Percentiles rank a stretch among this genome's conserved stretches.
Conservation (phyloP, 495 filamentous ascomycete species). For the Lophiostoma macrostomum region DNA sequence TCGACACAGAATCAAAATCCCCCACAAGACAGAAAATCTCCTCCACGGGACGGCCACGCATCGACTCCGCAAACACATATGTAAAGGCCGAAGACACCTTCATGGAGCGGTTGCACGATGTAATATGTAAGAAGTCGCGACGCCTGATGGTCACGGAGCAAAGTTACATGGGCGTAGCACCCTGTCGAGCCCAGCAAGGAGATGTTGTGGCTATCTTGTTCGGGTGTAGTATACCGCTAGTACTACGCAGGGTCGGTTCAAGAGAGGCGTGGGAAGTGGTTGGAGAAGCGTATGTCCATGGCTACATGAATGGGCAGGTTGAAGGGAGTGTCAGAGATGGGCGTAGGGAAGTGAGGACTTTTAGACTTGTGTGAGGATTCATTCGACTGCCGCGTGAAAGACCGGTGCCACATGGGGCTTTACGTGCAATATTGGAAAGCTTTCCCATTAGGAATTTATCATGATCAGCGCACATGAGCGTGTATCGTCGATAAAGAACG, state of each 20-base stretch:
- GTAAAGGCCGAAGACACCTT: background rate
- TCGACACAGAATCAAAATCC: too few relatives aligned
- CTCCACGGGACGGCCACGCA: too few relatives aligned
- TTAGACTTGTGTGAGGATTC: constrained; percentile 10
- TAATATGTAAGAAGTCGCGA: constrained; percentile 13
- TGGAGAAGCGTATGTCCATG: constrained; percentile 17
- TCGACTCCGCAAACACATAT: too few relatives aligned
- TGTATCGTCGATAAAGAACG: too few relatives aligned
- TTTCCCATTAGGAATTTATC: too few relatives aligned
- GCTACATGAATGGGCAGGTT: constrained; percentile 13
- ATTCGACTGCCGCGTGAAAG: too few relatives aligned
- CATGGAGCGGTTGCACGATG: constrained; percentile 13
- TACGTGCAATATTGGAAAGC: too few relatives aligned
- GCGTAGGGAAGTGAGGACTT: background rate
- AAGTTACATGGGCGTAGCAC: constrained; percentile 16
- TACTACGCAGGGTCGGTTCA: constrained; percentile 7
- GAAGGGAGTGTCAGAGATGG: background rate
- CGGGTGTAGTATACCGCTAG: constrained; percentile 19
- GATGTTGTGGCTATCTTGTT: constrained; percentile 17
- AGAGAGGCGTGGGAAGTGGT: constrained; percentile 19
- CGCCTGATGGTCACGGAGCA: constrained; percentile 7
- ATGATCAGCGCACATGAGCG: too few relatives aligned
- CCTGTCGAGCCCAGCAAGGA: constrained; percentile 8
- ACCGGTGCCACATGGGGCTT: too few relatives aligned
- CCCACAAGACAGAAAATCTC: too few relatives aligned